Base-by-base conservation (phyloP, 1,284 basidiomycete species). In the Exobasidium rhododendri region DNA sequence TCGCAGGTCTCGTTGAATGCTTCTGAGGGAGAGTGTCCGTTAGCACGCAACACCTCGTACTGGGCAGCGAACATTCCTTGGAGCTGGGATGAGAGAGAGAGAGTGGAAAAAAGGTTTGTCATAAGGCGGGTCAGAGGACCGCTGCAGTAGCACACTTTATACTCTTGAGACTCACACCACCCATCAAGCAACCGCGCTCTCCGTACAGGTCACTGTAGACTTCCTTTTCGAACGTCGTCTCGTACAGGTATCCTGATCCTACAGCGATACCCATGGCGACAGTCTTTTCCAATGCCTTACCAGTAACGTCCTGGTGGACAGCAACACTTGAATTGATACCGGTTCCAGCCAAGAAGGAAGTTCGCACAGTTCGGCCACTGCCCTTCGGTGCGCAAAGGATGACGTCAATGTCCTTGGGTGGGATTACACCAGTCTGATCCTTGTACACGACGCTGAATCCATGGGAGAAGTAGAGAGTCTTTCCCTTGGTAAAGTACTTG, bases 101-200 rank as follows among this genome's bases (percentile, higher is more conserved):
- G 47, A 50, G 47, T 40, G 17, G 35, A 17, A 40, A 10, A 10
- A 10, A 50, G 47, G n/a, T 30, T 7, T 7, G 47, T 50, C 43
- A 44, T 14, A 14, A n/a, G 43, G 14, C 14, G n/a, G n/a, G n/a
- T n/a, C n/a, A n/a, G n/a, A n/a, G n/a, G n/a, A n/a, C n/a, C n/a
- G n/a, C n/a, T n/a, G n/a, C n/a, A n/a, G n/a, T n/a, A n/a, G n/a
- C 14, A 44, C 43, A n/a, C 14, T n/a, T 44, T 44, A 44, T n/a
- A 44, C 43, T 14, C 43, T n/a, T 44, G 49, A 40, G 10, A 40
- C 35, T 40, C 5, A 98, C 97, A 82, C 89, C 94, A 80, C 94
- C 94, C 94, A 97, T 97, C 79, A 98, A 87, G 80, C 97, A 94
- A 86, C 96, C 96, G 85, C 94, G 94, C 86, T 99, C 96, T 83